phyloP scores from a whole-genome alignment of 257 asterid genomes.

The Solanum etuberosum region DNA sequence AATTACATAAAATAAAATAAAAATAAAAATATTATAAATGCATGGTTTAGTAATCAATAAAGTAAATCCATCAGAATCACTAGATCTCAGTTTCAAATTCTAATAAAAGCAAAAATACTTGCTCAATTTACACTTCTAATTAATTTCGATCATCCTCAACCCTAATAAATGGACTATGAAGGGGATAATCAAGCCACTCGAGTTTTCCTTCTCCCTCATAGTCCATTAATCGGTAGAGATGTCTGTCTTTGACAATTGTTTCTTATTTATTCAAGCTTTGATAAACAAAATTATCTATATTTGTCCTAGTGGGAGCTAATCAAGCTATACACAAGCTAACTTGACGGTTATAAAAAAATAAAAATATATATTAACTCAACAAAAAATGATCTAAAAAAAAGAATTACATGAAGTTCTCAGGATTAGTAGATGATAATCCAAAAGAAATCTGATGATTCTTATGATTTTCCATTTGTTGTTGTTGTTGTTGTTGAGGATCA shows the following conservation, averaged over 20 bases:
- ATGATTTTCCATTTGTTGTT: slow-evolving; percentile 6
- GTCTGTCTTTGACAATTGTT: background rate
- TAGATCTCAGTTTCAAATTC: background rate
- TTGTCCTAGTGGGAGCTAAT: background rate
- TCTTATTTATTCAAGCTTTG: background rate
- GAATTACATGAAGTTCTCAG: slow-evolving; percentile 39
- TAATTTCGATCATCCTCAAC: background rate
- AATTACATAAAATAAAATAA: background rate
- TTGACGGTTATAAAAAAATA: background rate
- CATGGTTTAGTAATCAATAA: background rate
- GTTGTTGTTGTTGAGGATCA: slow-evolving; percentile 8
- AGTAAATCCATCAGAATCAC: background rate
- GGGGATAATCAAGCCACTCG: background rate
- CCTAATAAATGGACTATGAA: background rate
- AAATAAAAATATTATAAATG: background rate
- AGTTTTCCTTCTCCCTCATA: background rate
- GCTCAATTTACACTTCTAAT: background rate
- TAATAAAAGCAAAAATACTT: background rate
- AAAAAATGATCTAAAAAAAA: background rate
- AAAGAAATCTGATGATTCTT: slow-evolving; percentile 39
- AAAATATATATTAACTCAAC: no score
- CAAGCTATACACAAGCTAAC: background rate
- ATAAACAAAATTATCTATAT: background rate
- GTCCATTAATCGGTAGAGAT: background rate
- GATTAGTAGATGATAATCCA: slow-evolving; percentile 48